Evolutionary conservation across 495 filamentous ascomycete genomes (phyloP), one percentile per base, ranked within the genome.

Genomic region (Lophiostoma macrostomum): DNA sequence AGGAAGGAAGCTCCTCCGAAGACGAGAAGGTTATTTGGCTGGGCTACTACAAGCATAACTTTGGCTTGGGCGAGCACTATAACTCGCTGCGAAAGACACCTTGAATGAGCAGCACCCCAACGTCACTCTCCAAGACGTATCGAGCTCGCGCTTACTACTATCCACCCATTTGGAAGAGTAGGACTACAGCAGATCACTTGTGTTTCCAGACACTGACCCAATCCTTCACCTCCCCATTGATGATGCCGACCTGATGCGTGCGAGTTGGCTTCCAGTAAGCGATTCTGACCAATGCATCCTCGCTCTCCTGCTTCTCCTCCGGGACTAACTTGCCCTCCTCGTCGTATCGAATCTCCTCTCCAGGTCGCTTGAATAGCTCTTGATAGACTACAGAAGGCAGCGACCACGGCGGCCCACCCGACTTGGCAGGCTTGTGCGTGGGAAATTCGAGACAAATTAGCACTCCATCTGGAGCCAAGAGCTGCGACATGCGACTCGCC

Each of bases 51-150:
- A 75, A 86, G 54, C 90, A 96, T 72, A 83, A 83, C 44, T 96
- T 89, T 73, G 90, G 90, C 1, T 73, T 97, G 14, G 93, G 93
- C 11, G 91, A 96, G 75, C 93, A 98, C 72, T 98, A 96, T 71
- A 98, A 97, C 65, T 95, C 91, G 19, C 71, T 98, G 46, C 64
- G 81, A 54, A 80, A 71, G 70, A 63, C 61, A 29, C 53, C 53
- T 36, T 75, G 64, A 72, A 45, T 5, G 20, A 36, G 22, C 5
- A n/a, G n/a, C n/a, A n/a, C n/a, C n/a, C n/a, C n/a, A n/a, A n/a
- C n/a, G n/a, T n/a, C n/a, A n/a, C n/a, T n/a, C n/a, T n/a, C n/a
- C n/a, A n/a, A n/a, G n/a, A n/a, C n/a, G n/a, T n/a, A n/a, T 12
- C 20, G 23, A 6, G 5, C 22, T 28, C 20, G 41, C 7, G n/a